Base-by-base conservation (phyloP, 371 early-diverging fungal species). In the Syncephalastrum racemosum region DNA sequence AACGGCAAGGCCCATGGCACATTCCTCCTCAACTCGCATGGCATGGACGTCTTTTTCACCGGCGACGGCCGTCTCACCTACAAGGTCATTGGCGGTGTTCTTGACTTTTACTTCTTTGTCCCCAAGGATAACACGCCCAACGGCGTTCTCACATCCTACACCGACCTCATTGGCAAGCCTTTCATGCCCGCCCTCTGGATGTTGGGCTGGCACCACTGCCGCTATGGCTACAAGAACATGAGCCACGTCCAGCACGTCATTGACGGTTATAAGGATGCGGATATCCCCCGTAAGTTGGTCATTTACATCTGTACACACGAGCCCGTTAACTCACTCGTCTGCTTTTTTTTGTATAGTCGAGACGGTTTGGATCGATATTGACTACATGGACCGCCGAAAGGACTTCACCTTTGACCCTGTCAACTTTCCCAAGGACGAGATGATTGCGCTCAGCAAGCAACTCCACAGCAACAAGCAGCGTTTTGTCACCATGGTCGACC, bases 351-450 rank as follows among this genome's bases (percentile, higher is more conserved):
- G 1, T 14, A 44, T 24, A 56, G 49, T 62, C 48, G 63, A 63
- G 46, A 79, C 81, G n/a, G 72, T 88, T 22, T 90, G 90, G 90
- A 72, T 82, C 40, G 90, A 90, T 67, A 87, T 90, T 49, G 90
- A 80, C 42, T 81, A 88, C 61, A 89, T 86, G 67, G 84, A 87
- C 48, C 60, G 58, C 12, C 75, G 54, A 53, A 75, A 70, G 50
- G 78, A 79, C 44, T 84, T 84, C 53, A 73, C 84, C 0, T 74
- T 66, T 46, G 74, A 80, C 48, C 68, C 72, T 0, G 15, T 58
- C 12, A 74, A 77, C 12, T 83, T 67, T 59, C 81, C 84, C 0
- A 49, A 64, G 22, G 49, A 65, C 2, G 53, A 63, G 46, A 53
- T 82, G 22, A 20, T 53, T 1, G 55, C 45, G 1, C 66, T 80